These are phyloP conservation scores for Laburnicola sp. DNA, from an alignment of 2,329 filamentous ascomycete species.

Conservation along the genomic window DNA sequence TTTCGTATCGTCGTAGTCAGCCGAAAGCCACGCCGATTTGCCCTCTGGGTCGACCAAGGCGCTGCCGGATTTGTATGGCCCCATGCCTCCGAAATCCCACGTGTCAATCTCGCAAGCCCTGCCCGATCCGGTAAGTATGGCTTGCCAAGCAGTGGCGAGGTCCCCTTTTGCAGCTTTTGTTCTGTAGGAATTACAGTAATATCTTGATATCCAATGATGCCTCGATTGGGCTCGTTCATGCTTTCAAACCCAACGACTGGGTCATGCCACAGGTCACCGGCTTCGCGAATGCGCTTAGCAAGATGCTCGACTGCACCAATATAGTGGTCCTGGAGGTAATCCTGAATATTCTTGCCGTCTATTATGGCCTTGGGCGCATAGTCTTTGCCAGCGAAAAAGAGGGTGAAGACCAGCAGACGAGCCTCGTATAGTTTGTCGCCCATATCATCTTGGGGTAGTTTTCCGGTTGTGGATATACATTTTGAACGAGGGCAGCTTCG, in stretches of 20 bases:
- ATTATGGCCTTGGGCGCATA: conserved; percentile 97
- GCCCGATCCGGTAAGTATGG: conserved; percentile 87
- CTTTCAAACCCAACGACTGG: conserved; percentile 95
- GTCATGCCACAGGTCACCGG: conserved; percentile 82
- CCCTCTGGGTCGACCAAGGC: conserved; percentile 86
- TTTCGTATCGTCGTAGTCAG: conserved; percentile 78
- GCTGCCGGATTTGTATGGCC: conserved; percentile 85
- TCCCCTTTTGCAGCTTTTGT: conserved; percentile 89
- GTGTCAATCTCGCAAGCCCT: conserved; percentile 85
- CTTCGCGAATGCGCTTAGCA: conserved; percentile 82
- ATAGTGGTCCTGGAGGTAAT: conserved; percentile 89
- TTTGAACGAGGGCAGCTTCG: conserved; percentile 91
- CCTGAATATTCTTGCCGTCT: conserved; percentile 92
- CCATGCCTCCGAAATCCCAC: conserved; percentile 92
- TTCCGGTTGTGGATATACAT: conserved; percentile 82
- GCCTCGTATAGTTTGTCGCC: conserved; percentile 92
- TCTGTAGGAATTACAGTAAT: conserved; percentile 80
- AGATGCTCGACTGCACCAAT: conserved; percentile 78
- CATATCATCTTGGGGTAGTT: conserved; percentile 98
- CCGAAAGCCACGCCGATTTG: conserved; percentile 78
- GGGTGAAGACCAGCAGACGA: conserved; percentile 86
- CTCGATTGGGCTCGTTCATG: conserved; percentile 91
- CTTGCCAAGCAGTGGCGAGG: conserved; percentile 91
- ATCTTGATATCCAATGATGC: conserved; percentile 81
- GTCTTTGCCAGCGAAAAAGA: conserved; percentile 88